Conservation (phyloP, 2,329 filamentous ascomycete species). For the Talaromyces rugulosus region DNA sequence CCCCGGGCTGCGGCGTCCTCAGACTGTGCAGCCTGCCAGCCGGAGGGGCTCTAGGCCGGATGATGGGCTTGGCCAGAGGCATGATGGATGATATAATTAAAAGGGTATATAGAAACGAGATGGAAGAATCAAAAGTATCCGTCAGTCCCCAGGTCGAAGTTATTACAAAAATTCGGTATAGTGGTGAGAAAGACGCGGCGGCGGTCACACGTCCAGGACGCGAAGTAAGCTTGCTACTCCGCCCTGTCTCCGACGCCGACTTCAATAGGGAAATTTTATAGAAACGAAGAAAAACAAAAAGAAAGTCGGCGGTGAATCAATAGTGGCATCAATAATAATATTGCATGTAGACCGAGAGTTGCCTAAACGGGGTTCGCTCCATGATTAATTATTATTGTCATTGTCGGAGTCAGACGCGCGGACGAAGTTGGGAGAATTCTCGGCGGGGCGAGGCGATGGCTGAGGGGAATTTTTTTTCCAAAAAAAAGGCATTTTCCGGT, state of each 20-base stretch:
- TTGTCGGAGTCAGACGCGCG: neutral
- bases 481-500: neutral
- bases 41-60: slow-evolving; percentile 28
- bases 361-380: neutral
- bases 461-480: neutral
- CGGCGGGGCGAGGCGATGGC: neutral
- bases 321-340: neutral
- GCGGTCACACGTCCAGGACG: neutral
- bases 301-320: neutral
- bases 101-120: neutral
- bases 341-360: neutral
- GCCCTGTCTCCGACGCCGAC: neutral
- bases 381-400: neutral
- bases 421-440: neutral
- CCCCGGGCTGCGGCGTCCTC: slow-evolving; percentile 29
- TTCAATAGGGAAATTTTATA: neutral
- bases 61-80: slow-evolving; percentile 29
- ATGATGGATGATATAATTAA: slow-evolving; percentile 15
- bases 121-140: neutral
- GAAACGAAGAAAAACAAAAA: neutral
- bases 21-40: slow-evolving; percentile 38
- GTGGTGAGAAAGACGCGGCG: neutral
- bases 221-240: neutral
- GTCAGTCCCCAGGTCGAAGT: neutral
- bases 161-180: neutral